phyloP scores from a whole-genome alignment of 2,329 filamentous ascomycete species.

The Beauveria asiatica region DNA sequence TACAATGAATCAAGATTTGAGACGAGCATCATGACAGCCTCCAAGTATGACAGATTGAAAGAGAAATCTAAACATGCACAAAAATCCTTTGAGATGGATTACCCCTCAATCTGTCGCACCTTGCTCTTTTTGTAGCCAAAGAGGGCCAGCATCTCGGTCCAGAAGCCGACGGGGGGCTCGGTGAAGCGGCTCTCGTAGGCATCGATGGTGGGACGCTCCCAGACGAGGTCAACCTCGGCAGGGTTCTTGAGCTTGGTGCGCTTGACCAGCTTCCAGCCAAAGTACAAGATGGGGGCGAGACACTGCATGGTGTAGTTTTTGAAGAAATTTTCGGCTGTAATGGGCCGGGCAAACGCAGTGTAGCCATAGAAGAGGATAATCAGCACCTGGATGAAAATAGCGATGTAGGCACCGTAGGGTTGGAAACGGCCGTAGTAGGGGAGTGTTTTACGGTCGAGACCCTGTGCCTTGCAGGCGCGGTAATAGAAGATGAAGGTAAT shows the following conservation, averaged over 20 bases:
- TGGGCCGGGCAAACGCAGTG: slow-evolving; percentile 36
- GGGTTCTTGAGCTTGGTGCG: slow-evolving; percentile 46
- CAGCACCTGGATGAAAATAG: slow-evolving; percentile 31
- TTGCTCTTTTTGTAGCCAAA: slow-evolving; percentile 22
- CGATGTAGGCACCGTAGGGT: slow-evolving; percentile 46
- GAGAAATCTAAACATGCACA: neutral
- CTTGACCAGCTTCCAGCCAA: slow-evolving; percentile 56
- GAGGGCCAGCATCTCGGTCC: slow-evolving; percentile 44
- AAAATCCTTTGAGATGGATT: slow-evolving; percentile 3
- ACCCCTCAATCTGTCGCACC: slow-evolving; percentile 15
- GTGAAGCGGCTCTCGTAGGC: slow-evolving; percentile 46
- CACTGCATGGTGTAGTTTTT: slow-evolving; percentile 50
- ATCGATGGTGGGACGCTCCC: slow-evolving; percentile 52
- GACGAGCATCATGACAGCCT: no score
- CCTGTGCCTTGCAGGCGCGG: slow-evolving; percentile 44
- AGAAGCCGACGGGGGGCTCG: slow-evolving; percentile 42
- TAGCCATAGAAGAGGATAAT: slow-evolving; percentile 49
- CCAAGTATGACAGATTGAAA: neutral
- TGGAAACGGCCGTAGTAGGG: slow-evolving; percentile 53
- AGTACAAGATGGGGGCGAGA: slow-evolving; percentile 43
- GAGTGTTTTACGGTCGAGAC: slow-evolving; percentile 40
- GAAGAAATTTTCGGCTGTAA: slow-evolving; percentile 40
- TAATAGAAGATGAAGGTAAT: slow-evolving; percentile 39
- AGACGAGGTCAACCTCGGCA: slow-evolving; percentile 48
- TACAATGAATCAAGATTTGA: neutral